Evolutionary conservation across 192 early-diverging fungal species (phyloP).

Genomic region (Linnemannia zychae): DNA sequence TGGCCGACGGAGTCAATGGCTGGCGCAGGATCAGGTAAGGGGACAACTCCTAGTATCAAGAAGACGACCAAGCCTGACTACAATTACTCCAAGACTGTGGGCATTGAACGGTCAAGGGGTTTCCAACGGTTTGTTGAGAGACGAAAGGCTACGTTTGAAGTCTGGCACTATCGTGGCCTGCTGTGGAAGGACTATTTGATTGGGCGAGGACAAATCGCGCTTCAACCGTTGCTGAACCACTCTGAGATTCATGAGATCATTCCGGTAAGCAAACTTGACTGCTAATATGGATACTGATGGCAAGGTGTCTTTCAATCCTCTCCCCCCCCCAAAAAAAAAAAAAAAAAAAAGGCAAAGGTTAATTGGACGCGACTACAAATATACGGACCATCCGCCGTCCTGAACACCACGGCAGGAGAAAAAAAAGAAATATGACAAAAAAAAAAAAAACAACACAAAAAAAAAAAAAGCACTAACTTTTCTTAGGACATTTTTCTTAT

Average conservation of each 20-base stretch:
- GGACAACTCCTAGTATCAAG: conserved; percentile 66
- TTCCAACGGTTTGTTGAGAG: conserved; percentile 77
- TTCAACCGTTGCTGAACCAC: conserved; percentile 72
- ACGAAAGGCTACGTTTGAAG: conserved; percentile 78
- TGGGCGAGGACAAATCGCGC: conserved; percentile 69
- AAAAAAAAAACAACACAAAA: no score
- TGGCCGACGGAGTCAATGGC: conserved; percentile 74
- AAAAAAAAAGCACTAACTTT: no score
- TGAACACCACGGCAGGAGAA: no score
- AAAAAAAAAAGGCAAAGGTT: no score
- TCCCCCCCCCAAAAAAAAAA: no score
- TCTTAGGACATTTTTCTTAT: no score
- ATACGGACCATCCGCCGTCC: no score
- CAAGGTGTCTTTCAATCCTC: no score
- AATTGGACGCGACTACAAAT: no score
- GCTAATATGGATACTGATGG: not conserved
- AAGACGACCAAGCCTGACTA: conserved; percentile 65
- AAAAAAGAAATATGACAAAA: no score
- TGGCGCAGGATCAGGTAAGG: conserved; percentile 70
- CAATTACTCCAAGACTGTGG: conserved; percentile 64
- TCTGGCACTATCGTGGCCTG: conserved; percentile 75
- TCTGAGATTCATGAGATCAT: conserved; percentile 75
- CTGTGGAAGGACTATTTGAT: conserved; percentile 67
- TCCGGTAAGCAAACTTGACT: conserved; percentile 63
- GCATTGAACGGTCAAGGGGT: conserved; percentile 69